phyloP scores from a whole-genome alignment of 78 protist genomes.

The Emiliania huxleyi region DNA sequence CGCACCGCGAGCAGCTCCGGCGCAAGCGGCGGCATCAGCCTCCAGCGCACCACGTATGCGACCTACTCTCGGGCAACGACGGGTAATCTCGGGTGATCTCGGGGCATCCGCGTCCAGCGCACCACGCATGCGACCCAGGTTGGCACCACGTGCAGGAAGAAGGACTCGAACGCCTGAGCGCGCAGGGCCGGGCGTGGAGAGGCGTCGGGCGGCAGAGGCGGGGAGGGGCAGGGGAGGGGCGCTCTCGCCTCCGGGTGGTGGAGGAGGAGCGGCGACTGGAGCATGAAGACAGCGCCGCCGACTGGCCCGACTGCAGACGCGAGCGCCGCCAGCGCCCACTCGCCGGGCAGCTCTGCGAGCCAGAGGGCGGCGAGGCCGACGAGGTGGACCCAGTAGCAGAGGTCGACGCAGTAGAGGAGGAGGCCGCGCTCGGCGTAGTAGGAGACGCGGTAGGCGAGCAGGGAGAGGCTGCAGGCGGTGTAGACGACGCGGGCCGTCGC shows the following conservation, averaged over 20 bases:
- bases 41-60: not conserved
- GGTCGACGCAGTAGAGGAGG: not conserved
- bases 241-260: not conserved
- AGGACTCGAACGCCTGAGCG: not conserved
- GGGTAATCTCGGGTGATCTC: too few relatives aligned
- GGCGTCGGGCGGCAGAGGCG: not conserved
- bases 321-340: not conserved
- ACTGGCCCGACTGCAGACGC: not conserved
- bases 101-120: too few relatives aligned
- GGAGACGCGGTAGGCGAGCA: not conserved
- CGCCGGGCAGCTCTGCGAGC: not conserved
- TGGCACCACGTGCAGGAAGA: not conserved
- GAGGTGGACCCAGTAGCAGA: not conserved
- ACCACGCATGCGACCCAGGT: too few relatives aligned
- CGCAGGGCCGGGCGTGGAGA: too few relatives aligned
- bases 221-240: not conserved
- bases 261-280: not conserved
- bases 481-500: not conserved
- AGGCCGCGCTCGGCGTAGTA: not conserved
- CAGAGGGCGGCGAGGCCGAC: not conserved
- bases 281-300: not conserved
- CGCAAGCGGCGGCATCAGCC: not conserved
- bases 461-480: not conserved
- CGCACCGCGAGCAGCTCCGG: not conserved
- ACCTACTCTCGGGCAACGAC: too few relatives aligned